A percentile compares a stretch with the other conserved stretches of the same genome.
Evolutionary conservation across 176 grass and related monocot species (phyloP).

Genomic region (Aegilops tauschii): DNA sequence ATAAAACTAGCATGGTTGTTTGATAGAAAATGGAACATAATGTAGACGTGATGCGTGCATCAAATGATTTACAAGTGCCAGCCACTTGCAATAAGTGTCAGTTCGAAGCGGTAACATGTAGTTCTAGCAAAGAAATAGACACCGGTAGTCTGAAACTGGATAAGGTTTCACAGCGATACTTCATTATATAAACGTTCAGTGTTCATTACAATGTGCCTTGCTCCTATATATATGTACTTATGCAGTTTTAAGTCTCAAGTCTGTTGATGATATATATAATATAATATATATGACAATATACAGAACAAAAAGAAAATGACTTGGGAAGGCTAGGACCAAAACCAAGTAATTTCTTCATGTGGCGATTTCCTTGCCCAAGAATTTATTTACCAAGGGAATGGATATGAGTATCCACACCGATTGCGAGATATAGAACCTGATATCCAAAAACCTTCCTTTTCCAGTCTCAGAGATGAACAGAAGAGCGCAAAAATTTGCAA

Average conservation of each 20-base stretch:
- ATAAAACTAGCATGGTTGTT: not conserved
- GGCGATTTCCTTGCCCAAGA: conserved; percentile 36
- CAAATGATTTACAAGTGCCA: not conserved
- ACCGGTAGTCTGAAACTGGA: not conserved
- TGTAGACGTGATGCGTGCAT: not conserved
- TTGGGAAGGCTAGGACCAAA: conserved; percentile 31
- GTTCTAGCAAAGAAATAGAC: not conserved
- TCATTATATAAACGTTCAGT: conserved; percentile 30
- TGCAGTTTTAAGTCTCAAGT: conserved; percentile 38
- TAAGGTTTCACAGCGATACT: conserved; percentile 16
- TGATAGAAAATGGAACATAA: not conserved
- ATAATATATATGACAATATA: conserved; percentile 45
- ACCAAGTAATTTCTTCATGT: conserved; percentile 39
- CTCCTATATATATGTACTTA: conserved; percentile 45
- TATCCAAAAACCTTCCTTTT: conserved; percentile 51
- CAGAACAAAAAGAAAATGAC: conserved; percentile 32
- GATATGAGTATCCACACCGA: conserved; percentile 10
- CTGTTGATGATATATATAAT: conserved; percentile 42
- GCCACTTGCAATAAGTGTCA: not conserved
- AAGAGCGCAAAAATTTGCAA: conserved; percentile 59
- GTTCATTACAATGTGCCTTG: conserved; percentile 42
- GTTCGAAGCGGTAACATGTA: not conserved
- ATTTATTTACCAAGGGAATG: conserved; percentile 55
- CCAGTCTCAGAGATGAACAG: conserved; percentile 43
- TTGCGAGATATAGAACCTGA: conserved; percentile 33